These are phyloP conservation scores for Polytrichum formosum DNA, from an alignment of 225 moss, liverwort and hornwort species.

Conservation along the genomic window DNA sequence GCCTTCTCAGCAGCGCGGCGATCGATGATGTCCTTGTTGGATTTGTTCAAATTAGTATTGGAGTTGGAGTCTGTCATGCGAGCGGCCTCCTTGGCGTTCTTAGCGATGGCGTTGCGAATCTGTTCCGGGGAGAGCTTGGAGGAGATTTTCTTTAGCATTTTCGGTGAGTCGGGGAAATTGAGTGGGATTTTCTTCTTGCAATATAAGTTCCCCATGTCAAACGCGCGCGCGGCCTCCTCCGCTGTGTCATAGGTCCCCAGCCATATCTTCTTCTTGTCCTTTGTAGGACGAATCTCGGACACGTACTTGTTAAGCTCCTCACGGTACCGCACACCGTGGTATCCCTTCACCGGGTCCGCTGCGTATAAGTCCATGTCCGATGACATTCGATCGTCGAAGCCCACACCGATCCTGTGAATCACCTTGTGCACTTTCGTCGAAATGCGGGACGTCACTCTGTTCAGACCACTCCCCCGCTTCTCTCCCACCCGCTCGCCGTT, in stretches of 20 bases:
- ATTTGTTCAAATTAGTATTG: background rate
- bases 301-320: slow-evolving; percentile 43
- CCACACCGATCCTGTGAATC: background rate
- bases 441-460: background rate
- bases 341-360: slow-evolving; percentile 14
- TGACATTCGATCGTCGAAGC: slow-evolving; percentile 7
- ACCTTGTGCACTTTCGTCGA: background rate
- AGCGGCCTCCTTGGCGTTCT: slow-evolving; percentile 53
- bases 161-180: slow-evolving; percentile 43
- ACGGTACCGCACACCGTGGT: slow-evolving; percentile 45
- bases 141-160: slow-evolving; percentile 41
- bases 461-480: background rate
- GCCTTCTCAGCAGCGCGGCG: slow-evolving; percentile 31
- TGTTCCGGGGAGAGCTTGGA: slow-evolving; percentile 36
- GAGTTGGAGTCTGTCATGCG: slow-evolving; percentile 11
- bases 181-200: slow-evolving; percentile 54
- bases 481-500: background rate
- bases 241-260: slow-evolving; percentile 52
- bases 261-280: slow-evolving; percentile 51
- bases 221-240: slow-evolving; percentile 50
- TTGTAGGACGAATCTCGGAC: slow-evolving; percentile 45
- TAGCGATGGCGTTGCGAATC: slow-evolving; percentile 41
- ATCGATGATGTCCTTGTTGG: slow-evolving; percentile 18
- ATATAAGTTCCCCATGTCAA: slow-evolving; percentile 51
- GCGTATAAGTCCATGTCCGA: slow-evolving; percentile 11